Conservation (phyloP, 345 rosid genomes). For the Eucalyptus erythrocorys region DNA sequence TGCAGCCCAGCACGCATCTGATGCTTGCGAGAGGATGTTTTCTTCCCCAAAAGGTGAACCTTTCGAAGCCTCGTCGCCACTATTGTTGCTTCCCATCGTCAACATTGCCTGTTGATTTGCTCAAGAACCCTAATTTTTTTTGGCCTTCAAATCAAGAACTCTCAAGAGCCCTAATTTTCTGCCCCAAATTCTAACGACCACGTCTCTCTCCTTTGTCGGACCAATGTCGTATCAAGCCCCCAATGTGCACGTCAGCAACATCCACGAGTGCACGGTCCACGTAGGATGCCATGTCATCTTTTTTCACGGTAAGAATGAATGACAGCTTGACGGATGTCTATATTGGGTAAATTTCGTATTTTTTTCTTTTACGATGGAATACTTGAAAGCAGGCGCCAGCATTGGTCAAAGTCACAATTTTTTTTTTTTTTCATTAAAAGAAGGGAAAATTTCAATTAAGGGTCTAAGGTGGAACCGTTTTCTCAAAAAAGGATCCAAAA, state of each 20-base stretch:
- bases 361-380: accelerated
- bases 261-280: neutral
- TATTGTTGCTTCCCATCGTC: neutral
- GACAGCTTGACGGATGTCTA: neutral
- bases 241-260: neutral
- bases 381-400: neutral
- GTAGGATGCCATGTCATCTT: neutral
- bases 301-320: too few species aligned
- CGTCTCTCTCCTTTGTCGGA: neutral
- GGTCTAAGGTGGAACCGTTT: too few species aligned
- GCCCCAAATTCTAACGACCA: neutral
- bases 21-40: neutral
- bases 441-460: too few species aligned
- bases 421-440: too few species aligned
- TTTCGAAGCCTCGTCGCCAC: neutral
- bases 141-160: neutral
- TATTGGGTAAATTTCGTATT: accelerated
- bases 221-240: neutral
- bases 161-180: neutral
- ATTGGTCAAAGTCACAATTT: too few species aligned
- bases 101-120: neutral
- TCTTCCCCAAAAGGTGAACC: neutral
- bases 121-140: neutral
- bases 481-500: too few species aligned
- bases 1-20: too few species aligned